A percentile compares a stretch with the other conserved stretches of the same genome.
Evolutionary conservation across 2,329 filamentous ascomycete genomes (phyloP).

Genomic region (Monosporascus ibericus): DNA sequence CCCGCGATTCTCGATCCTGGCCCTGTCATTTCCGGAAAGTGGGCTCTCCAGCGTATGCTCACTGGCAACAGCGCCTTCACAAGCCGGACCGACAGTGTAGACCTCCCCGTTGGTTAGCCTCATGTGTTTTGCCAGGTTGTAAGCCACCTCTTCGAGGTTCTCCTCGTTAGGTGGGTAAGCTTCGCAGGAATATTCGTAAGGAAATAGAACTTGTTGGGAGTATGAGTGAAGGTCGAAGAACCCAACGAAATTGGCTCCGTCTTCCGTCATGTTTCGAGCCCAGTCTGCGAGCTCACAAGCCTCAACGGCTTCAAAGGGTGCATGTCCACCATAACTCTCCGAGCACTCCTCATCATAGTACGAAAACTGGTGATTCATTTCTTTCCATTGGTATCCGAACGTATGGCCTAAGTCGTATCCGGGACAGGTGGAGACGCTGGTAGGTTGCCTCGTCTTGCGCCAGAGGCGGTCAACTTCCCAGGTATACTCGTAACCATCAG

Average conservation of each 20-base stretch:
- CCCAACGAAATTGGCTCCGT: constrained; percentile 71
- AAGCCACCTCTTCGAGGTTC: constrained; percentile 83
- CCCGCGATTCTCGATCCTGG: constrained; percentile 62
- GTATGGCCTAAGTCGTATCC: constrained; percentile 86
- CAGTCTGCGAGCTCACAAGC: constrained; percentile 70
- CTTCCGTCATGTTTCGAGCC: constrained; percentile 70
- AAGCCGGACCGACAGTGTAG: constrained; percentile 77
- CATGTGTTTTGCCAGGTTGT: constrained; percentile 85
- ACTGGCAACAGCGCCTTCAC: constrained; percentile 63
- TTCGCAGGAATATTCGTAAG: constrained; percentile 80
- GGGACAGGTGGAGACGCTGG: constrained; percentile 72
- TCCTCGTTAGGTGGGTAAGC: constrained; percentile 77
- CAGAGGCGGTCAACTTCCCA: constrained; percentile 90
- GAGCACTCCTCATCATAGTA: constrained; percentile 72
- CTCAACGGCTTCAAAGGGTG: constrained; percentile 79
- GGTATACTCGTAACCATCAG: constrained; percentile 89
- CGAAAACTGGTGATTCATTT: constrained; percentile 42
- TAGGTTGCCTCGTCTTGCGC: constrained; percentile 89
- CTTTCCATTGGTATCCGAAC: constrained; percentile 82
- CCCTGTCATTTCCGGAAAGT: constrained; percentile 28
- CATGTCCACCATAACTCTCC: constrained; percentile 79
- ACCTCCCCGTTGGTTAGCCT: constrained; percentile 69
- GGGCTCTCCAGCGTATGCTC: constrained; percentile 17
- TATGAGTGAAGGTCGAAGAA: constrained; percentile 92
- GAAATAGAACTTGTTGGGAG: constrained; percentile 89